Evolutionary conservation across 2,329 filamentous ascomycete species (phyloP), one percentile per base, ranked within the genome.

Genomic region (Chaetothyriales sp.): DNA sequence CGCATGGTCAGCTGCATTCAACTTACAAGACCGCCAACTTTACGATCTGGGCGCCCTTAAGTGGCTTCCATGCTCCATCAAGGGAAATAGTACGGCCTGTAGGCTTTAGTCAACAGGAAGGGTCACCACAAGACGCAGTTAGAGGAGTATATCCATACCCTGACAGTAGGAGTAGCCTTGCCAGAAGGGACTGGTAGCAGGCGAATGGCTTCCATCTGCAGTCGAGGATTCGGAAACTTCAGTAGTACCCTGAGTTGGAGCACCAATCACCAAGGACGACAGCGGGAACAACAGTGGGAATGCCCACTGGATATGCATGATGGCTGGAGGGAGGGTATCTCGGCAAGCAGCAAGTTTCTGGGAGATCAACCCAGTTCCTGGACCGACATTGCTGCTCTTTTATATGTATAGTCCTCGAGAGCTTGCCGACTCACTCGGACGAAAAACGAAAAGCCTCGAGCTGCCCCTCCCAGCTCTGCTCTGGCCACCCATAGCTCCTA

Each of bases 141-240:
- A 43, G 10, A 22, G 3, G 22, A 19, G 12, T 9, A 12, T 18
- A 25, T 10, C 5, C 47, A 20, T 12, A 48, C 47, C 47, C 39
- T 49, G 47, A 44, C 47, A 49, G 26, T 49, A 49, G 22, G 12
- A 44, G 47, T 49, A 49, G n/a, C 20, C 12, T 42, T 49, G 32
- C 47, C 47, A 49, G 39, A 49, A 49, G 10, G 47, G 39, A 8
- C 9, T 26, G n/a, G 39, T 44, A 18, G 47, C 47, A 43, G 32
- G 36, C 15, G 47, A 18, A 43, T 49, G 47, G 19, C 42, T 49
- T 5, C 19, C 47, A 22, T 25, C 28, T 18, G 10, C 15, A 10
- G 10, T 19, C 28, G 25, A 22, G 46, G 46, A 25, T 25, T 47
- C 5, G 26, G 28, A 5, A 36, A 12, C 28, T 36, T 36, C 28